Base-by-base conservation (phyloP, 2,329 filamentous ascomycete genomes). In the Alternaria dauci region DNA sequence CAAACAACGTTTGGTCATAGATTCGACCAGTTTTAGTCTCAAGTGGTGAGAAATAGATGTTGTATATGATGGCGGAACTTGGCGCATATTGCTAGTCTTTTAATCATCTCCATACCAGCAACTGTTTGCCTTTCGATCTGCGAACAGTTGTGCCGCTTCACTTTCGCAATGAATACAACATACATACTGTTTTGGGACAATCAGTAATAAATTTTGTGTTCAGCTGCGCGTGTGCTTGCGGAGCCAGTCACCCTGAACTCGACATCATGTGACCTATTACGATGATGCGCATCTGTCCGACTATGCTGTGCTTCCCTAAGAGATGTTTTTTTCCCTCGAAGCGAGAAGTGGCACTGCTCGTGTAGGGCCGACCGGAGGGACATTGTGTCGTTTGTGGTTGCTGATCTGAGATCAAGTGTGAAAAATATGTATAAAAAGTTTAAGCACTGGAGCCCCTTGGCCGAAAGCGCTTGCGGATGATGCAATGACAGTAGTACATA, bases 231-330 rank as follows among this genome's bases (percentile, higher is more conserved):
- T 16, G 14, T 6, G 14, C 32, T 16, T 16, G 1, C 7, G 0
- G 18, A 26, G 30, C 8, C 0, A 0, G n/a, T n/a, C 14, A 26
- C 5, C 5, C 5, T 5, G 1, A 4, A 23, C 34, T 32, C 12
- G 0, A 16, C 18, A 7, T 23, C 9, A 7, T 23, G 2, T 25
- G 44, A 32, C 20, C 1, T 23, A 23, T 9, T 23, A 16, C 3
- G 18, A 16, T 2, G 7, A 34, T 32, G 2, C 7, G 26, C 28
- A 0, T 3, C 26, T n/a, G 16, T 14, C 12, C 44, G 26, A 32
- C 2, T 47, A 26, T 18, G 6, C n/a, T n/a, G 1, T 1, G 9
- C 11, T 3, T 46, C 3, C n/a, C n/a, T n/a, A 18, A 12, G 9
- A 12, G 4, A 18, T 12, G 0, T 3, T 41, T 23, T 8, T 11